Conservation (phyloP, 2,329 filamentous ascomycete species). For the Akanthomyces uredinophilus region DNA sequence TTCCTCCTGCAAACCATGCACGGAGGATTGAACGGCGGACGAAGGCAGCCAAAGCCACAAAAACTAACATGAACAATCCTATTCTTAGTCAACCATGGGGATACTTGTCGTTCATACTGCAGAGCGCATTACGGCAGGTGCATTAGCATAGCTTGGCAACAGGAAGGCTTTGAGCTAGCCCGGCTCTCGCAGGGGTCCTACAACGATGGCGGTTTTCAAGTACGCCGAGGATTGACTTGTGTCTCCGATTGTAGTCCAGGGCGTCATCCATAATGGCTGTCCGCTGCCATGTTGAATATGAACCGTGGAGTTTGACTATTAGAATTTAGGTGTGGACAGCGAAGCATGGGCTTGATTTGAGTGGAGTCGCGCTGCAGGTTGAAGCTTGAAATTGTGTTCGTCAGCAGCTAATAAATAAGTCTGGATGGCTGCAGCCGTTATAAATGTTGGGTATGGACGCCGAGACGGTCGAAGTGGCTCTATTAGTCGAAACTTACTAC, state of each 20-base stretch:
- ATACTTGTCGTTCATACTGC: background rate
- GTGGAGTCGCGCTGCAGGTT: background rate
- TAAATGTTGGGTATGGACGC: background rate
- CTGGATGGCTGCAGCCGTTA: background rate
- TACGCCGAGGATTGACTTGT: no score
- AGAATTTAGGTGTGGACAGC: background rate
- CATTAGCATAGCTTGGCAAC: constrained; percentile 7
- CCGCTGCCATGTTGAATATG: background rate
- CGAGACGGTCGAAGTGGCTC: background rate
- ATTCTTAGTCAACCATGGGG: constrained; percentile 2
- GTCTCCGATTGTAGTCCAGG: no score
- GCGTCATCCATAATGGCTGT: background rate
- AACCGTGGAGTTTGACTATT: background rate
- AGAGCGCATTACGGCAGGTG: background rate
- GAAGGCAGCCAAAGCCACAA: background rate
- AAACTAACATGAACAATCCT: background rate
- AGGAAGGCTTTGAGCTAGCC: background rate
- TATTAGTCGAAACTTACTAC: constrained; percentile 8
- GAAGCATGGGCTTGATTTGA: background rate
- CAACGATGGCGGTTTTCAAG: no score
- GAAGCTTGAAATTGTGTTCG: background rate
- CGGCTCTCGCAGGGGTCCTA: background rate
- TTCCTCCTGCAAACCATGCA: background rate
- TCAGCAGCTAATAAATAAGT: background rate
- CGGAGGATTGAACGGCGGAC: background rate